phyloP scores from a whole-genome alignment of 1,284 basidiomycete genomes.

The Coriolopsis trogii region DNA sequence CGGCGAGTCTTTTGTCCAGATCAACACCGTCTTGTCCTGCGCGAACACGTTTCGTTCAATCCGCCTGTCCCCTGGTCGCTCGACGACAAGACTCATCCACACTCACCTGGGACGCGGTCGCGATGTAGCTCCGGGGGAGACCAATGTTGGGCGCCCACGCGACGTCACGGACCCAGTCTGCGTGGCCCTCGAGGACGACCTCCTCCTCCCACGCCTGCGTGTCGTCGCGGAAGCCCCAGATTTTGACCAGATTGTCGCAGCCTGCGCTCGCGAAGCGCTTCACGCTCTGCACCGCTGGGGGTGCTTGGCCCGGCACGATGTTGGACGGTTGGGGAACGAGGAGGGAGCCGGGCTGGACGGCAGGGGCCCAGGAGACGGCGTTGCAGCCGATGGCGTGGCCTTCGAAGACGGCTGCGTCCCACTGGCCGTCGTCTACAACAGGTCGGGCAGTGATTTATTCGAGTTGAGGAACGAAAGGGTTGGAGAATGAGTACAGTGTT shows the following conservation, averaged over 20 bases:
- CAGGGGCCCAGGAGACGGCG: slow-evolving; percentile 97
- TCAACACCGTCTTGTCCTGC: slow-evolving; percentile 88
- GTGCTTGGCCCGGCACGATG: slow-evolving; percentile 46
- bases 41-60: not conserved
- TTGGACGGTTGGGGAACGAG: slow-evolving; percentile 56
- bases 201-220: slow-evolving; percentile 88
- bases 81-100: not conserved
- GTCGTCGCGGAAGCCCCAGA: slow-evolving; percentile 87
- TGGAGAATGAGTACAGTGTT: not conserved
- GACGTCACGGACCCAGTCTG: slow-evolving; percentile 98
- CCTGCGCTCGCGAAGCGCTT: slow-evolving; percentile 96
- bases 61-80: not conserved
- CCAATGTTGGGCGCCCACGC: slow-evolving; percentile 98
- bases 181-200: slow-evolving; percentile 87
- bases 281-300: slow-evolving; percentile 46
- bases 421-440: slow-evolving; percentile 87
- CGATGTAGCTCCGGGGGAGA: slow-evolving; percentile 92
- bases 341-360: slow-evolving; percentile 84
- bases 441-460: not conserved
- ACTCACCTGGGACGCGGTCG: slow-evolving; percentile 87
- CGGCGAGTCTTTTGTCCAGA: slow-evolving; percentile 90
- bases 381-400: slow-evolving; percentile 98
- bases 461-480: too few relatives aligned
- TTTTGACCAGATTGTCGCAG: slow-evolving; percentile 94
- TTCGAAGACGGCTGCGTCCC: slow-evolving; percentile 94